A percentile compares a stretch with the other conserved stretches of the same genome.
phyloP scores from a whole-genome alignment of 371 early-diverging fungal genomes.

The Mortierella sp. region DNA sequence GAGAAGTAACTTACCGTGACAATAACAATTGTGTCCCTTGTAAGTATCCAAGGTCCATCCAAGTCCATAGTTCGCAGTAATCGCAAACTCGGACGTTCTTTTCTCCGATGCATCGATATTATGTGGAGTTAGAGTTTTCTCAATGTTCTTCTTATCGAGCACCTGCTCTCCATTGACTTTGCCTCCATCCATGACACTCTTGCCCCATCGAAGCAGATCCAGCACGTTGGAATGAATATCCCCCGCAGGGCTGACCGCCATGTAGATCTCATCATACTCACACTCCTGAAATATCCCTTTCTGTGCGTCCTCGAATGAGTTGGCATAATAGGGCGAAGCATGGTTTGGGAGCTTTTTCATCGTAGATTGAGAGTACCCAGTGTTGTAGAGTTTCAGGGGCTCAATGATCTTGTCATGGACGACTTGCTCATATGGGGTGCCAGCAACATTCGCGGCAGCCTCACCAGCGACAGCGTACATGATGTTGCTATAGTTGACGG shows the following conservation, averaged over 20 bases:
- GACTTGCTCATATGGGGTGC: constrained; percentile 3
- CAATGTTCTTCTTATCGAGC: constrained; percentile 12
- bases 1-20: constrained; percentile 12
- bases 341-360: constrained; percentile 12
- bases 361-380: neutral
- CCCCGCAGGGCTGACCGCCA: constrained; percentile 17
- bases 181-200: constrained; percentile 11
- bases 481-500: constrained; percentile 9
- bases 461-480: constrained; percentile 23
- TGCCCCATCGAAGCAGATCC: constrained; percentile 24
- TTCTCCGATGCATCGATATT: neutral
- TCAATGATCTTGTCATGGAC: constrained; percentile 4
- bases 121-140: constrained; percentile 3
- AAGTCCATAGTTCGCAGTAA: constrained; percentile 7
- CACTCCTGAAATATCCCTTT: neutral
- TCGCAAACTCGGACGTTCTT: neutral
- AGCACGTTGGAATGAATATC: constrained; percentile 28
- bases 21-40: constrained; percentile 16
- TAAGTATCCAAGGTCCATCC: constrained; percentile 15
- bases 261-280: constrained; percentile 4
- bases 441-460: constrained; percentile 20
- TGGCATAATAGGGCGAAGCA: neutral
- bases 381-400: constrained; percentile 3
- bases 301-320: neutral
- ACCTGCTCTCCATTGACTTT: constrained; percentile 20